Evolutionary conservation across 2,329 filamentous ascomycete genomes (phyloP).

Genomic region (Fusarium heterosporum): DNA sequence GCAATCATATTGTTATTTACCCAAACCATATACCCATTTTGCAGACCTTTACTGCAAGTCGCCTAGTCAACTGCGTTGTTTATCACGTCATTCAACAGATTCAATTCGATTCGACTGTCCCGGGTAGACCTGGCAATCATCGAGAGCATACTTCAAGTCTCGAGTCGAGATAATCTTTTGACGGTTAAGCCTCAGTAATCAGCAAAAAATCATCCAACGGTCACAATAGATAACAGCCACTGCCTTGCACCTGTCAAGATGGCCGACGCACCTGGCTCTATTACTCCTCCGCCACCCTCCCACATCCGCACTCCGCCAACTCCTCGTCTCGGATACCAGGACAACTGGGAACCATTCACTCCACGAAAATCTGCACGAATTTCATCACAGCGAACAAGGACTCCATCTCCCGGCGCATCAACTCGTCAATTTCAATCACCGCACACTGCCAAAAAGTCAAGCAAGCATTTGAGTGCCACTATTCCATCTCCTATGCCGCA

Average conservation of each 20-base stretch:
- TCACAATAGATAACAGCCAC: constrained; percentile 12
- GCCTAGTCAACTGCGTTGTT: constrained; percentile 25
- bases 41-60: constrained; percentile 16
- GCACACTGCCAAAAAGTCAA: constrained; percentile 50
- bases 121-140: constrained; percentile 37
- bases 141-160: constrained; percentile 36
- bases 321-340: constrained; percentile 74
- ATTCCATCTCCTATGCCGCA: constrained; percentile 59
- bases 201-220: constrained; percentile 5
- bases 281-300: constrained; percentile 71
- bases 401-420: constrained; percentile 64
- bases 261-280: constrained; percentile 49
- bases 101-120: constrained; percentile 31
- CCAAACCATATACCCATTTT: constrained; percentile 6
- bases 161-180: constrained; percentile 17
- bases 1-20: constrained; percentile 25
- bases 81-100: constrained; percentile 31
- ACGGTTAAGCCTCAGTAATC: constrained; percentile 12
- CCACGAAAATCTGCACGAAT: constrained; percentile 77
- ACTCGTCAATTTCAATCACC: constrained; percentile 51
- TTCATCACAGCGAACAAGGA: constrained; percentile 67
- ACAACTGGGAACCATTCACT: constrained; percentile 78
- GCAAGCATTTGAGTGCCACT: constrained; percentile 45
- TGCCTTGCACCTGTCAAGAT: constrained; percentile 41
- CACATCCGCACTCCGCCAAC: constrained; percentile 74